These are phyloP conservation scores for Brasenia schreberi DNA, from an alignment of 164 flowering plant species.

Conservation along the genomic window DNA sequence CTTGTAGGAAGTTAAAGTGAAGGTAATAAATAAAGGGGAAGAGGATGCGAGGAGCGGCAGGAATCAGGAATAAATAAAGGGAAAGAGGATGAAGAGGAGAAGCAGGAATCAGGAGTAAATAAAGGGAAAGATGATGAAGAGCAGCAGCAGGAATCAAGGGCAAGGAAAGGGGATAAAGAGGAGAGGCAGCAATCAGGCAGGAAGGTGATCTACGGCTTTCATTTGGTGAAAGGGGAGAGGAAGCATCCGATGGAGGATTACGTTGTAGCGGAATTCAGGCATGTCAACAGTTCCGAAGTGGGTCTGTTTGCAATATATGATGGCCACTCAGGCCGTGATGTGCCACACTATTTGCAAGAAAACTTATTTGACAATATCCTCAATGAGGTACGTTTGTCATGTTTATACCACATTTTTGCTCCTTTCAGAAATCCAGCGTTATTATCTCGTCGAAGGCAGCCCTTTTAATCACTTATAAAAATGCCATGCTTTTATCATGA, in stretches of 20 bases:
- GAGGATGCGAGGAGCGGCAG: background rate
- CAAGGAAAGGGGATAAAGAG: background rate
- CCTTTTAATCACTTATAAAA: background rate
- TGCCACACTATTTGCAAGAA: slow-evolving; percentile 49
- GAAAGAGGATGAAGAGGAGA: slow-evolving; percentile 1
- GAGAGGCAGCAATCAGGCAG: slow-evolving; percentile 11
- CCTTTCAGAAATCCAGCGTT: background rate
- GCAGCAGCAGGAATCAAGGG: background rate
- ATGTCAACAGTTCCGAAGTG: slow-evolving; percentile 53
- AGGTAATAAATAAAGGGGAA: background rate
- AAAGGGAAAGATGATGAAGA: background rate
- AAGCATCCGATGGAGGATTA: slow-evolving; percentile 76
- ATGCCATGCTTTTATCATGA: background rate
- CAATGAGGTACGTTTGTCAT: slow-evolving; percentile 40
- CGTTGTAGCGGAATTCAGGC: slow-evolving; percentile 49
- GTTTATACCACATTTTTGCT: too few species aligned
- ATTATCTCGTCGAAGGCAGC: background rate
- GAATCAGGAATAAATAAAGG: background rate
- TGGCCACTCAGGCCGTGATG: slow-evolving; percentile 59
- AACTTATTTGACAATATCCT: slow-evolving; percentile 72
- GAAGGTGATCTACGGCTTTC: slow-evolving; percentile 58
- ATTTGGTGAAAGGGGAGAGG: slow-evolving; percentile 50
- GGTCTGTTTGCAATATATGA: slow-evolving; percentile 92
- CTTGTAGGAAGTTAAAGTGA: too few species aligned
- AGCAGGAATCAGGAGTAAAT: background rate